Conservation (phyloP, 345 rosid genomes). For the Litchi chinensis region DNA sequence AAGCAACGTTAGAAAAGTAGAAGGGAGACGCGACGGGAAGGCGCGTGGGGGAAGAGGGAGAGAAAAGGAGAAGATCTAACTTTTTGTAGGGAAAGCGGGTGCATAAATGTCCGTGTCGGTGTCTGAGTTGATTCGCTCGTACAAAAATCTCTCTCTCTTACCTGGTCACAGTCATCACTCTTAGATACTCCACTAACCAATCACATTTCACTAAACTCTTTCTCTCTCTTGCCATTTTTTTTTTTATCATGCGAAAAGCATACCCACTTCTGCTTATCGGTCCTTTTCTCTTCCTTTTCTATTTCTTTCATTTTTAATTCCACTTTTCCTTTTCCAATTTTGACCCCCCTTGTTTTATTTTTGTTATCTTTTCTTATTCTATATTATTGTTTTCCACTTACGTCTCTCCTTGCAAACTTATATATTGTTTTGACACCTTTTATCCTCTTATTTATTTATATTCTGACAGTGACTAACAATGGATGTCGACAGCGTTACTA, state of each 20-base stretch:
- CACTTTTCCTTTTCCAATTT: not conserved
- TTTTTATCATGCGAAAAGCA: not conserved
- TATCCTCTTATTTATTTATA: no score
- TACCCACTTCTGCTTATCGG: not conserved
- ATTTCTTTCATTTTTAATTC: not conserved
- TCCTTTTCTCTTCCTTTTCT: constrained; percentile 19
- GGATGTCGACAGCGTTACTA: no score
- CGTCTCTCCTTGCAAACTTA: no score
- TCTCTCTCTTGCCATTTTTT: not conserved
- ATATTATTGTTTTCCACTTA: no score
- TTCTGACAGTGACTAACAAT: no score
- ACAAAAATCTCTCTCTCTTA: not conserved
- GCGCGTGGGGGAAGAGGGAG: constrained; percentile 13
- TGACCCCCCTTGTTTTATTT: not conserved
- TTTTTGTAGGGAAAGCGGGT: not conserved
- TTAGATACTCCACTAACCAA: constrained; percentile 26
- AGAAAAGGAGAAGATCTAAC: constrained; percentile 20
- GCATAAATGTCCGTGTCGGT: constrained; percentile 10
- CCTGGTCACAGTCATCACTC: not conserved
- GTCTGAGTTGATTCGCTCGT: constrained; percentile 17
- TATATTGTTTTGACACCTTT: no score
- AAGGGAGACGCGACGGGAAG: not conserved
- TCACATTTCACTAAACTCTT: constrained; percentile 18
- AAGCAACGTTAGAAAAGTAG: no score
- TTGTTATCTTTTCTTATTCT: not conserved